Evolutionary conservation across 768 basidiomycete genomes (phyloP).

Genomic region (Baorangia bicolor): DNA sequence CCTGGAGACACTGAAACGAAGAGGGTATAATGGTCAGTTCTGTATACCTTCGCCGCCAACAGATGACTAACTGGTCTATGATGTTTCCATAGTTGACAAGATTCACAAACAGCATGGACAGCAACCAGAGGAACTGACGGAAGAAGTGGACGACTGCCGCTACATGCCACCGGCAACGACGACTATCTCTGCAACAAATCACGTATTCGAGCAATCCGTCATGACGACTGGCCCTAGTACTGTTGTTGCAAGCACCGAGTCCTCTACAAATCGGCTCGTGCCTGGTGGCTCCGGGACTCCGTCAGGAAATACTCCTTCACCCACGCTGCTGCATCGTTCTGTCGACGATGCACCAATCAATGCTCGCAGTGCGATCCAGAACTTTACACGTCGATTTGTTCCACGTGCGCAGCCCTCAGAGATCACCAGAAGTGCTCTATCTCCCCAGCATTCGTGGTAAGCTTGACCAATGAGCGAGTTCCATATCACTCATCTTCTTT

Average conservation of each 20-base stretch:
- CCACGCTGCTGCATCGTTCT: neutral
- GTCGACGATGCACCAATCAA: neutral
- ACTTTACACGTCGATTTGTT: neutral
- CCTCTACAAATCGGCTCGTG: neutral
- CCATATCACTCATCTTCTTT: neutral
- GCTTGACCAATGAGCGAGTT: neutral
- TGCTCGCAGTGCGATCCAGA: neutral
- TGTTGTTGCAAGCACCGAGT: constrained; percentile 46
- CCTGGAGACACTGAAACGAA: constrained; percentile 35
- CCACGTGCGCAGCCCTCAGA: neutral
- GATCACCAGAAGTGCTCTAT: neutral
- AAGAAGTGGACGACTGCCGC: constrained; percentile 65
- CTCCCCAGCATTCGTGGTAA: neutral
- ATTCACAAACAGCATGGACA: neutral
- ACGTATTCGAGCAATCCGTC: neutral
- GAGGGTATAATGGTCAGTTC: neutral
- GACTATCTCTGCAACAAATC: neutral
- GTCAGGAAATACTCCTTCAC: neutral
- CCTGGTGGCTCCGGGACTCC: neutral
- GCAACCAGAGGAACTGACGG: constrained; percentile 8
- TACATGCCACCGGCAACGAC: neutral
- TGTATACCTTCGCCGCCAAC: neutral
- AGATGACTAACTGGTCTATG: constrained; percentile 25
- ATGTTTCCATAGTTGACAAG: constrained; percentile 50
- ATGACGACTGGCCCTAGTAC: neutral